phyloP scores from a whole-genome alignment of 2,329 filamentous ascomycete species.

The Phialophora verrucosa region DNA sequence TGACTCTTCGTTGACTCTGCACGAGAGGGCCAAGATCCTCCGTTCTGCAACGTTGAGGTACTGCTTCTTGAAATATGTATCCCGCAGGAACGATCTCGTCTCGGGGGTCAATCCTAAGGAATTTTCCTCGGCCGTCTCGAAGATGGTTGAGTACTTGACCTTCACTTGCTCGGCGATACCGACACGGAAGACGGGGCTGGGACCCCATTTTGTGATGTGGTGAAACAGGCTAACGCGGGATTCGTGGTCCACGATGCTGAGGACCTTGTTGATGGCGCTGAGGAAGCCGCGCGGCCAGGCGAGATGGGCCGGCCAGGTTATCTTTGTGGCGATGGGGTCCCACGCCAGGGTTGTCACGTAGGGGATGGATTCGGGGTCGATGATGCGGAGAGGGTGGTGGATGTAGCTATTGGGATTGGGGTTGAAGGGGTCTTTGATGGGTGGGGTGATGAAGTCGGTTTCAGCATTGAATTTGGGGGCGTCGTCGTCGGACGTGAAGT shows the following conservation, averaged over 20 bases:
- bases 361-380: slow-evolving; percentile 28
- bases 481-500: slow-evolving; percentile 29
- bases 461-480: slow-evolving; percentile 13
- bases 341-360: slow-evolving; percentile 32
- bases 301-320: slow-evolving; percentile 22
- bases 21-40: slow-evolving; percentile 20
- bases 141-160: slow-evolving; percentile 23
- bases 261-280: slow-evolving; percentile 26
- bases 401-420: slow-evolving; percentile 1
- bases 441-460: slow-evolving; percentile 1
- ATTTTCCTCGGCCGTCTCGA: slow-evolving; percentile 22
- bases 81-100: slow-evolving; percentile 26
- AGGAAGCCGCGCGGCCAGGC: slow-evolving; percentile 24
- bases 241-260: slow-evolving; percentile 31
- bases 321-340: slow-evolving; percentile 27
- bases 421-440: not conserved
- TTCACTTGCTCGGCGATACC: slow-evolving; percentile 26
- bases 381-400: slow-evolving; percentile 25
- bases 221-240: slow-evolving; percentile 33
- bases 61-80: slow-evolving; percentile 12
- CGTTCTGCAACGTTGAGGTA: slow-evolving; percentile 22
- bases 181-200: slow-evolving; percentile 28
- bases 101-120: slow-evolving; percentile 29
- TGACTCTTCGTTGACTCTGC: slow-evolving; percentile 24
- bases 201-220: slow-evolving; percentile 31